Percentiles rank a stretch among this genome's conserved stretches.
These are phyloP conservation scores for Podospora anserina DNA, from an alignment of 495 filamentous ascomycete species.

Conservation along the genomic window DNA sequence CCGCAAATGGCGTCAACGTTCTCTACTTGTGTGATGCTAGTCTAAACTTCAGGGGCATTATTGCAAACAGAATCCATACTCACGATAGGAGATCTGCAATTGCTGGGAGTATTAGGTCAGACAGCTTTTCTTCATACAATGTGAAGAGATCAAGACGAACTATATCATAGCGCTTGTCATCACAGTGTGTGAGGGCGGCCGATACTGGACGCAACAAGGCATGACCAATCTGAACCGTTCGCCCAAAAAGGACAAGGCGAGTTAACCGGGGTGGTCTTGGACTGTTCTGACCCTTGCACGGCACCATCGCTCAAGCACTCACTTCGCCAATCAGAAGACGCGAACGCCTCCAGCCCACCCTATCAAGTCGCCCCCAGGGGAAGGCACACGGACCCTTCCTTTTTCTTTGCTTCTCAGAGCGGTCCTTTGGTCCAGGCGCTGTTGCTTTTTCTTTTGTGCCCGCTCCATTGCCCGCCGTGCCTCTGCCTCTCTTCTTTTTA, in stretches of 20 bases:
- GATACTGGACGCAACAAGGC: constrained; percentile 14
- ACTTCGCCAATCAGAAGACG: constrained; percentile 29
- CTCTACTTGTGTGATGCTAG: neutral
- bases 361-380: constrained; percentile 16
- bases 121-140: neutral
- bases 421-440: constrained; percentile 15
- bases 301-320: neutral
- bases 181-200: constrained; percentile 13
- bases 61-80: neutral
- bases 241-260: constrained; percentile 21
- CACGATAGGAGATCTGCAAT: neutral
- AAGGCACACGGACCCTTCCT: constrained; percentile 29
- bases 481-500: neutral
- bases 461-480: neutral
- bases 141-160: neutral
- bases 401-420: constrained; percentile 5
- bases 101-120: too few species aligned
- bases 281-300: constrained; percentile 17
- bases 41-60: neutral
- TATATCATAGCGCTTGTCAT: neutral
- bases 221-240: neutral
- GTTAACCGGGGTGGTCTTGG: constrained; percentile 11
- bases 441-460: constrained; percentile 18
- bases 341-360: constrained; percentile 12
- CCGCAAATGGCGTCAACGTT: constrained; percentile 9